A percentile compares a stretch with the other conserved stretches of the same genome.
phyloP scores from a whole-genome alignment of 768 basidiomycete genomes.

The Leccinum subtestaceum region DNA sequence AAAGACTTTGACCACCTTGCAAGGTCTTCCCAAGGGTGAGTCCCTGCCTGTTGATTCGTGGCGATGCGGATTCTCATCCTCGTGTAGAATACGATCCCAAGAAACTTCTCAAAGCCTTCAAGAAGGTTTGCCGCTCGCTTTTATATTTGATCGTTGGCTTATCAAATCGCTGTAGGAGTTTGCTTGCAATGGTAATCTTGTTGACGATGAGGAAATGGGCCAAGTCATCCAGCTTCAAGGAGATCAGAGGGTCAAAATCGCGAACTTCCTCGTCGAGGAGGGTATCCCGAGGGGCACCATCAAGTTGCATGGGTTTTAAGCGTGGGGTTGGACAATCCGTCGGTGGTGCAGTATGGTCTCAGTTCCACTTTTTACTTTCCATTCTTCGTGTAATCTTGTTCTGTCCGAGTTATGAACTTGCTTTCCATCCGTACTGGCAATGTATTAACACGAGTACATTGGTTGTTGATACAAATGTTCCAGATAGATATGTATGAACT shows the following conservation, averaged over 20 bases:
- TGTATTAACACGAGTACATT: conserved; percentile 26
- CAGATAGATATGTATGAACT: conserved; percentile 20
- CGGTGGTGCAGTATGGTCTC: conserved; percentile 3
- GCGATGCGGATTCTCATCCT: conserved; percentile 16
- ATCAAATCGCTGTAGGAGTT: conserved; percentile 64
- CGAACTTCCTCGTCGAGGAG: conserved; percentile 80
- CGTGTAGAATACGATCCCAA: conserved; percentile 90
- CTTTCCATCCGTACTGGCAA: conserved; percentile 16
- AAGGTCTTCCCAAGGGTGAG: conserved; percentile 88
- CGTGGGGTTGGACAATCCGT: conserved; percentile 4
- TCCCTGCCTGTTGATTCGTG: neutral
- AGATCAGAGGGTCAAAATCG: conserved; percentile 92
- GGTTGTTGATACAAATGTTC: conserved; percentile 27
- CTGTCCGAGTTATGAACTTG: conserved; percentile 17
- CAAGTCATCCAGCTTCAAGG: conserved; percentile 98
- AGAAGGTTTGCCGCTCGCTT: conserved; percentile 64
- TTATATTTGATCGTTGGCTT: conserved; percentile 4
- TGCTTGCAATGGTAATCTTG: conserved; percentile 96
- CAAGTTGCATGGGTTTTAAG: conserved; percentile 87
- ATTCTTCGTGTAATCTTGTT: conserved; percentile 20
- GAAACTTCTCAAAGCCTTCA: conserved; percentile 98
- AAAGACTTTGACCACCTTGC: conserved; percentile 96
- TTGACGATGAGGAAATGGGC: conserved; percentile 93
- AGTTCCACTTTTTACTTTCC: conserved; percentile 2
- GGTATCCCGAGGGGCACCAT: conserved; percentile 75